phyloP scores from a whole-genome alignment of 441 rosid genomes.

The Pelargonium myrrhifolium region DNA sequence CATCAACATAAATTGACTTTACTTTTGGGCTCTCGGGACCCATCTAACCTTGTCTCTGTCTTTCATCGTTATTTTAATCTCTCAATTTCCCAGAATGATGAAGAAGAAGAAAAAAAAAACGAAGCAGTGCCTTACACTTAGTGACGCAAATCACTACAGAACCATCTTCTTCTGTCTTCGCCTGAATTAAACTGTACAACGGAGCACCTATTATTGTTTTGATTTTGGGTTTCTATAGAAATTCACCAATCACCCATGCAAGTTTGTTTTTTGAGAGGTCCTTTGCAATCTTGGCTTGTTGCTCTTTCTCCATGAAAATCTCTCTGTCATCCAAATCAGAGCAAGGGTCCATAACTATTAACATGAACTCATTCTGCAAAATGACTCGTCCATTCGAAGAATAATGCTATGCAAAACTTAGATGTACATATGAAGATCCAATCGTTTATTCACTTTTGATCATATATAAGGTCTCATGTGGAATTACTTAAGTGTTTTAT shows the following conservation, averaged over 20 bases:
- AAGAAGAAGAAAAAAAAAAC: slow-evolving; percentile 8
- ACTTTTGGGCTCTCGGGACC: slow-evolving; percentile 13
- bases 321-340: background rate
- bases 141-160: slow-evolving; percentile 21
- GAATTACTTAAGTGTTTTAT: too few species aligned
- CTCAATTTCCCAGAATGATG: slow-evolving; percentile 7
- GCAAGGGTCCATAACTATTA: background rate
- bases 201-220: background rate
- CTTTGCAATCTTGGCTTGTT: background rate
- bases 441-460: too few species aligned
- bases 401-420: too few species aligned
- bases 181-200: background rate
- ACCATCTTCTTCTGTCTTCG: slow-evolving; percentile 3
- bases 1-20: slow-evolving; percentile 19
- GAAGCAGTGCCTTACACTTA: background rate
- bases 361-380: too few species aligned
- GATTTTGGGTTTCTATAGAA: background rate
- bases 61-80: slow-evolving; percentile 3
- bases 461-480: too few species aligned
- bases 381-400: too few species aligned
- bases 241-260: background rate
- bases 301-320: background rate
- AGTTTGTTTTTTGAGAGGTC: background rate
- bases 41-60: slow-evolving; percentile 13
- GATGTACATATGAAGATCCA: too few species aligned